Conservation (phyloP, 768 basidiomycete species). For the Tulasnella calospora region DNA sequence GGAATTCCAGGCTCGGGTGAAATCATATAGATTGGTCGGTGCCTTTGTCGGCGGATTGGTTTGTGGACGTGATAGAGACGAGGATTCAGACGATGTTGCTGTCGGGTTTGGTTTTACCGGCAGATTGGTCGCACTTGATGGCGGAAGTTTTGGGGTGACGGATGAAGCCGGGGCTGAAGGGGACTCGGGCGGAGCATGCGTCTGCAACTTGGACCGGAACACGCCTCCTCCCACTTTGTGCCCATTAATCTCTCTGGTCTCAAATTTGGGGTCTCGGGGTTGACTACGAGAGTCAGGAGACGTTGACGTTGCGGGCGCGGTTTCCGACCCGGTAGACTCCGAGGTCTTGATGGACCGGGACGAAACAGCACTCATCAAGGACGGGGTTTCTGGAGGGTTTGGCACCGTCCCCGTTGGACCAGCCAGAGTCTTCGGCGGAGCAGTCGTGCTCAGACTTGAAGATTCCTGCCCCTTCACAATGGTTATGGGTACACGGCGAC, state of each 20-base stretch:
- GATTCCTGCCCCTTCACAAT: conserved; percentile 24
- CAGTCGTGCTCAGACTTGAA: neutral
- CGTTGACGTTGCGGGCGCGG: neutral
- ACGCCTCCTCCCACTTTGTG: conserved; percentile 31
- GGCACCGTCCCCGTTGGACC: neutral
- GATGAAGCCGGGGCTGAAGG: neutral
- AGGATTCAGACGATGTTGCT: neutral
- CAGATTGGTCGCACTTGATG: conserved; percentile 20
- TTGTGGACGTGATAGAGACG: conserved; percentile 5
- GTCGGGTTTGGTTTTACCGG: conserved; percentile 6
- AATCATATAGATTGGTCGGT: conserved; percentile 55
- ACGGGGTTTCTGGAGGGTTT: conserved; percentile 15
- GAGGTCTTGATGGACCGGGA: conserved; percentile 23
- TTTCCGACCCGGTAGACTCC: conserved; percentile 21
- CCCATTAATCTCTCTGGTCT: conserved; percentile 42
- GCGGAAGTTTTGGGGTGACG: neutral
- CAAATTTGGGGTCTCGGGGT: conserved; percentile 32
- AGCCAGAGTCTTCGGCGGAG: too few relatives aligned
- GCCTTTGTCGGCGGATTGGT: conserved; percentile 31
- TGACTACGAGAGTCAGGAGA: conserved; percentile 13
- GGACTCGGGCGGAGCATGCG: conserved; percentile 18
- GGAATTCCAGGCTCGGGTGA: conserved; percentile 56
- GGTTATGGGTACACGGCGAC: conserved; percentile 29
- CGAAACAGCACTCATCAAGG: conserved; percentile 28
- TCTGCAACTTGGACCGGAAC: conserved; percentile 12